phyloP scores from a whole-genome alignment of 371 early-diverging fungal genomes.

The Mucor lusitanicus region DNA sequence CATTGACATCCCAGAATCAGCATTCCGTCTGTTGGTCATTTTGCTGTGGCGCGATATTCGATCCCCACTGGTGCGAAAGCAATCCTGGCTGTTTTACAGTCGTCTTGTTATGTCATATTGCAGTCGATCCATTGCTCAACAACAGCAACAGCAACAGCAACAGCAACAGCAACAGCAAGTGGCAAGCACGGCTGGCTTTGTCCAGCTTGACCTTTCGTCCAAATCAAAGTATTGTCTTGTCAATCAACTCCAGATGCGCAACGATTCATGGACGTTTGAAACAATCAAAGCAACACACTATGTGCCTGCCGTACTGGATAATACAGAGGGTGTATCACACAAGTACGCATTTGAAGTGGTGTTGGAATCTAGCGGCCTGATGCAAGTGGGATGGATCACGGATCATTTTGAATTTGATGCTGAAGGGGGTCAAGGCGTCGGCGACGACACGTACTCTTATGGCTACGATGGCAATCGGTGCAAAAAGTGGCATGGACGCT shows the following conservation, averaged over 20 bases:
- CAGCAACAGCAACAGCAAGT: neutral
- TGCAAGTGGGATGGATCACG: slow-evolving; percentile 78
- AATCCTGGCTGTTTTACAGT: slow-evolving; percentile 34
- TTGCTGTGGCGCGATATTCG: slow-evolving; percentile 34
- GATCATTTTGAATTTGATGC: slow-evolving; percentile 57
- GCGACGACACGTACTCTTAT: slow-evolving; percentile 70
- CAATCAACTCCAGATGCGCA: slow-evolving; percentile 38
- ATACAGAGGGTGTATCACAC: slow-evolving; percentile 20
- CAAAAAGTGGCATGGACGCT: slow-evolving; percentile 71
- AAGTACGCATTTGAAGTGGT: slow-evolving; percentile 64
- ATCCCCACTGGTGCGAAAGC: slow-evolving; percentile 19
- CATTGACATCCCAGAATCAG: slow-evolving; percentile 20
- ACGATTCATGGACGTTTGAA: slow-evolving; percentile 75
- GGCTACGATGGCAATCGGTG: slow-evolving; percentile 70
- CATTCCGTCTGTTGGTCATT: slow-evolving; percentile 28
- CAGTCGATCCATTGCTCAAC: slow-evolving; percentile 9
- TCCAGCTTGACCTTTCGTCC: slow-evolving; percentile 31
- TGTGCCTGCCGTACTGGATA: slow-evolving; percentile 17
- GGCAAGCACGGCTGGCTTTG: slow-evolving; percentile 20
- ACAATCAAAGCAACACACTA: slow-evolving; percentile 52
- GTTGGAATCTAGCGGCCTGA: slow-evolving; percentile 59
- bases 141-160: neutral
- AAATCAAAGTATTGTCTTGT: slow-evolving; percentile 40
- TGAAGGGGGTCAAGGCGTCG: slow-evolving; percentile 74
- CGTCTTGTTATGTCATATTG: slow-evolving; percentile 36